phyloP scores from a whole-genome alignment of 2,329 filamentous ascomycete species.

The Diaporthe humulicola region DNA sequence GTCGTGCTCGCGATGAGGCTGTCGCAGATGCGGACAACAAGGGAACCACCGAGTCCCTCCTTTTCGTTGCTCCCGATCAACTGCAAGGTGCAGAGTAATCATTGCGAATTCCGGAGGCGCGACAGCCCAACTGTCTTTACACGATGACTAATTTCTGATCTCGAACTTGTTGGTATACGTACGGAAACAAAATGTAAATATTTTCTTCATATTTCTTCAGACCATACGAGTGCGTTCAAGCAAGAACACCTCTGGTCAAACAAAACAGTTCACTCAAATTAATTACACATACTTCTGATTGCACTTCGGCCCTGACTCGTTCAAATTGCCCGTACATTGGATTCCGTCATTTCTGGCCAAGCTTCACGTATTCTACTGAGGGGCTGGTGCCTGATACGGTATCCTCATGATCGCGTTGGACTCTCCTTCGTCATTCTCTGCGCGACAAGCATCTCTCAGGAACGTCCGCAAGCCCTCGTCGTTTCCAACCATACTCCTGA shows the following conservation, averaged over 20 bases:
- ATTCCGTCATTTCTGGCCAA: too few relatives aligned
- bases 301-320: background rate
- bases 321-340: accelerated
- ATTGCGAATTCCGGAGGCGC: accelerated
- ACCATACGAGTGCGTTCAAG: background rate
- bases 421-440: background rate
- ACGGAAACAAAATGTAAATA: background rate
- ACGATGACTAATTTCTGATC: background rate
- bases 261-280: too few relatives aligned
- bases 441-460: background rate
- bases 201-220: background rate
- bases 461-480: background rate
- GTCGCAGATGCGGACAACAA: constrained; percentile 39
- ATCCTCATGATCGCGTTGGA: background rate
- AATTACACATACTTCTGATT: background rate
- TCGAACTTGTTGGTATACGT: background rate
- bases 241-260: too few relatives aligned
- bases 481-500: background rate
- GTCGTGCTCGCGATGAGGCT: constrained; percentile 38
- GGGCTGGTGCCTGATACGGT: background rate
- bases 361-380: background rate
- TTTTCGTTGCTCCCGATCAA: constrained; percentile 21
- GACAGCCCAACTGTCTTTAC: accelerated
- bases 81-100: background rate
- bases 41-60: constrained; percentile 36